These are phyloP conservation scores for Serendipita sp. DNA, from an alignment of 768 basidiomycete genomes.

Conservation along the genomic window DNA sequence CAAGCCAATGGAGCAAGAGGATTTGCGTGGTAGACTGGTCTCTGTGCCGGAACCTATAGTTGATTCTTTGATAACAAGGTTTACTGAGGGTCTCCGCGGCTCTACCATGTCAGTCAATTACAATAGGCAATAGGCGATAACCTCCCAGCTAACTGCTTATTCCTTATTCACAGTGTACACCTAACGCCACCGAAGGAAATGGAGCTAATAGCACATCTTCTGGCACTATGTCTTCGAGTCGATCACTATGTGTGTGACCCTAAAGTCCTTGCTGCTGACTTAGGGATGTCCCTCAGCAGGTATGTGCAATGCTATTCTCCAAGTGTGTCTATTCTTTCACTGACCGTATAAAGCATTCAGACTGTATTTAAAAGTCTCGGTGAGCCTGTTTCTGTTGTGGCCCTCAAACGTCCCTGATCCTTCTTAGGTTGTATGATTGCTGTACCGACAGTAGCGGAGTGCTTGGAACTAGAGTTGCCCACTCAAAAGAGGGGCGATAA, in stretches of 20 bases:
- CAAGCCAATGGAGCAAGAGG: slow-evolving; percentile 29
- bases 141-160: background rate
- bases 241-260: slow-evolving; percentile 67
- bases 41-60: slow-evolving; percentile 46
- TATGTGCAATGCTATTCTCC: slow-evolving; percentile 24
- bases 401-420: background rate
- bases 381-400: slow-evolving; percentile 16
- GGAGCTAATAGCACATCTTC: slow-evolving; percentile 58
- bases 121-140: no score
- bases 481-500: slow-evolving; percentile 46
- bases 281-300: slow-evolving; percentile 49
- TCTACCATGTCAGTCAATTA: slow-evolving; percentile 35
- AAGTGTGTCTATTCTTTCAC: background rate
- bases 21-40: slow-evolving; percentile 39
- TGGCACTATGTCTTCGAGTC: slow-evolving; percentile 62
- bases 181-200: slow-evolving; percentile 53
- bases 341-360: slow-evolving; percentile 30
- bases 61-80: slow-evolving; percentile 60
- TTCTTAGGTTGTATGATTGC: slow-evolving; percentile 54
- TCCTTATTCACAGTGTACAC: background rate
- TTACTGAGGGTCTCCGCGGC: slow-evolving; percentile 59
- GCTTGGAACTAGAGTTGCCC: slow-evolving; percentile 52
- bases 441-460: slow-evolving; percentile 33
- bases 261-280: slow-evolving; percentile 50
- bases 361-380: slow-evolving; percentile 63